Conservation (phyloP, 2,329 filamentous ascomycete species). For the Aureobasidium sp. region DNA sequence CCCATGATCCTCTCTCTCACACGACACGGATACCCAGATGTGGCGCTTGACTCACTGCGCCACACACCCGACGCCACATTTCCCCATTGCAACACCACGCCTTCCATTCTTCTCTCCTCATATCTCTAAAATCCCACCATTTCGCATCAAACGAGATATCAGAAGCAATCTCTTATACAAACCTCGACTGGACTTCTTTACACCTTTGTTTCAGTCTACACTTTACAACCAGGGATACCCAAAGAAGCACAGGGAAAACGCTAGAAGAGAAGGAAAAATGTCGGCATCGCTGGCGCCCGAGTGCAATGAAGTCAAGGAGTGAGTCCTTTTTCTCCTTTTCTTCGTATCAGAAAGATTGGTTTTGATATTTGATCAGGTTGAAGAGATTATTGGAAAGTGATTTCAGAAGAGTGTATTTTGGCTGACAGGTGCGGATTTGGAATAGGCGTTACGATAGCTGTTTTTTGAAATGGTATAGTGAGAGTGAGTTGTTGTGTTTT, state of each 20-base stretch:
- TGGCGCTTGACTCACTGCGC: neutral
- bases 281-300: conserved; percentile 90
- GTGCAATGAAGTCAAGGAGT: conserved; percentile 96
- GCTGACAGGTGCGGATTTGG: neutral
- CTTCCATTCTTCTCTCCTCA: neutral
- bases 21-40: neutral
- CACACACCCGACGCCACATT: neutral
- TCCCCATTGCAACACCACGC: neutral
- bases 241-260: neutral
- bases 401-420: neutral
- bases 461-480: conserved; percentile 98
- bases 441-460: conserved; percentile 86
- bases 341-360: neutral
- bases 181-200: too few relatives aligned
- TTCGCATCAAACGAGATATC: too few relatives aligned
- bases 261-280: conserved; percentile 47
- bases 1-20: too few relatives aligned
- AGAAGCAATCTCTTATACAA: too few relatives aligned
- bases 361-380: too few relatives aligned
- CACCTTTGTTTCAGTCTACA: too few relatives aligned
- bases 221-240: too few relatives aligned
- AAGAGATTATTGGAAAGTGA: neutral
- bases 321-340: conserved; percentile 27
- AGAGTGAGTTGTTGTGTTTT: conserved; percentile 55
- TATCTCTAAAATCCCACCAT: neutral